These are phyloP conservation scores for Linderniella brevidens DNA, from an alignment of 257 asterid species.

Conservation along the genomic window DNA sequence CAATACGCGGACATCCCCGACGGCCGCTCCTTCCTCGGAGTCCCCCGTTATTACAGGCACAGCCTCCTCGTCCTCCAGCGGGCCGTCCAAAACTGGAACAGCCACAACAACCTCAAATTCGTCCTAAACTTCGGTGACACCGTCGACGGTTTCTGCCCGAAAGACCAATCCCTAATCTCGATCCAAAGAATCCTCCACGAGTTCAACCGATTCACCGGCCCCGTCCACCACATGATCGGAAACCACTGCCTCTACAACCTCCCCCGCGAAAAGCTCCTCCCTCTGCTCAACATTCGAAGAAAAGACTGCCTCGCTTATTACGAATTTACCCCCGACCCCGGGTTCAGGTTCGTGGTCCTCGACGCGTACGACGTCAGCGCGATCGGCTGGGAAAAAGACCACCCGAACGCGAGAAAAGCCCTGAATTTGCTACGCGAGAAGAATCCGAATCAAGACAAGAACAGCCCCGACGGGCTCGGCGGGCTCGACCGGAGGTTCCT, in stretches of 20 bases:
- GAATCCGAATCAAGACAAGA: conserved; percentile 73
- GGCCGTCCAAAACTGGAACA: conserved; percentile 52
- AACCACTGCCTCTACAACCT: conserved; percentile 95
- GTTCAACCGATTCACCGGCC: conserved; percentile 43
- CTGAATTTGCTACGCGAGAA: conserved; percentile 37
- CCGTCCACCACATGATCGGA: conserved; percentile 84
- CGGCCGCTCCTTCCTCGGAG: conserved; percentile 80
- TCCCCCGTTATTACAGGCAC: conserved; percentile 84
- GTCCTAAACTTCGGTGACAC: conserved; percentile 74
- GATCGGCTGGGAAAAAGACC: conserved; percentile 76
- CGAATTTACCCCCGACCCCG: conserved; percentile 71
- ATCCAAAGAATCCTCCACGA: conserved; percentile 30
- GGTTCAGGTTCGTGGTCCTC: conserved; percentile 59
- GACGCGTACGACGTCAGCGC: conserved; percentile 83
- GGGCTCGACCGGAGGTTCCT: conserved; percentile 69
- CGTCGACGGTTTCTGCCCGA: conserved; percentile 85
- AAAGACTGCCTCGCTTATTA: conserved; percentile 45
- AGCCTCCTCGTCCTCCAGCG: conserved; percentile 61
- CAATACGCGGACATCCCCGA: conserved; percentile 92
- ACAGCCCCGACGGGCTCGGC: conserved; percentile 70
- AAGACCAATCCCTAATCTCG: conserved; percentile 45
- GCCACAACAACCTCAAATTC: conserved; percentile 31
- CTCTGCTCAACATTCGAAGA: conserved; percentile 41
- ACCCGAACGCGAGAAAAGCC: conserved; percentile 49
- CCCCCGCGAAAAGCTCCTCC: conserved; percentile 71